Percentiles rank a stretch among this genome's conserved stretches.
Evolutionary conservation across 495 filamentous ascomycete species (phyloP).

Genomic region (Trichoderma orchidacearum): DNA sequence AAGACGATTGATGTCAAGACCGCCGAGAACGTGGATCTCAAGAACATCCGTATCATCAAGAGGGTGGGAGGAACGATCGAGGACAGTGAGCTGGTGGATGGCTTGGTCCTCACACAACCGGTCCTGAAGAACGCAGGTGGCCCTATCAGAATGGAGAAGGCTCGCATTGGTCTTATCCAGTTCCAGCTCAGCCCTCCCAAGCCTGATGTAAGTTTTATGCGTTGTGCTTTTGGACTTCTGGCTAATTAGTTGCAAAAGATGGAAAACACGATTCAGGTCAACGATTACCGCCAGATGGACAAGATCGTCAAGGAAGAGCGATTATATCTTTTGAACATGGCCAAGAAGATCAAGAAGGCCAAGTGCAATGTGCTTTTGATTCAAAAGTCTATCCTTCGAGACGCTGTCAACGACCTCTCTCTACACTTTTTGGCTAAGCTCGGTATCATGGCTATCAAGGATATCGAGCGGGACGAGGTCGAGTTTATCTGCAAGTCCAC

Average conservation of each 20-base stretch:
- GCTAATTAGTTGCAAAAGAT: constrained; percentile 43
- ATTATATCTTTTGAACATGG: constrained; percentile 93
- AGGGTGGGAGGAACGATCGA: constrained; percentile 97
- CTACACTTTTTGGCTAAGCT: constrained; percentile 96
- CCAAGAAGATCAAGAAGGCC: constrained; percentile 99
- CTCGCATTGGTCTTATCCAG: constrained; percentile 90
- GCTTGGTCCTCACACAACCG: constrained; percentile 79
- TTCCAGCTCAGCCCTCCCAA: constrained; percentile 97
- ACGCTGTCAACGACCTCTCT: constrained; percentile 93
- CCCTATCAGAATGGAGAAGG: constrained; percentile 90
- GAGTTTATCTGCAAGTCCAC: constrained; percentile 98
- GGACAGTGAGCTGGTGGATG: constrained; percentile 94
- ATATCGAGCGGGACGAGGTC: constrained; percentile 96
- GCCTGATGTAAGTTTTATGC: constrained; percentile 61
- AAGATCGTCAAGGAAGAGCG: constrained; percentile 99
- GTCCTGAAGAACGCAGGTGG: constrained; percentile 91
- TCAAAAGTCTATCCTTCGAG: constrained; percentile 94
- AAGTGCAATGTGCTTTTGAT: constrained; percentile 98
- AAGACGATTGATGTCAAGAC: constrained; percentile 91
- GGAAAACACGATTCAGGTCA: constrained; percentile 98
- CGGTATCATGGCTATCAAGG: constrained; percentile 89
- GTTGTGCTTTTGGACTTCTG: no score
- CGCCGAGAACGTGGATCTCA: constrained; percentile 90
- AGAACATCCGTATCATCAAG: constrained; percentile 93
- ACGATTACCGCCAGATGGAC: constrained; percentile 99